Conservation (phyloP, 2,329 filamentous ascomycete species). For the Pseudogymnoascus pannorum region DNA sequence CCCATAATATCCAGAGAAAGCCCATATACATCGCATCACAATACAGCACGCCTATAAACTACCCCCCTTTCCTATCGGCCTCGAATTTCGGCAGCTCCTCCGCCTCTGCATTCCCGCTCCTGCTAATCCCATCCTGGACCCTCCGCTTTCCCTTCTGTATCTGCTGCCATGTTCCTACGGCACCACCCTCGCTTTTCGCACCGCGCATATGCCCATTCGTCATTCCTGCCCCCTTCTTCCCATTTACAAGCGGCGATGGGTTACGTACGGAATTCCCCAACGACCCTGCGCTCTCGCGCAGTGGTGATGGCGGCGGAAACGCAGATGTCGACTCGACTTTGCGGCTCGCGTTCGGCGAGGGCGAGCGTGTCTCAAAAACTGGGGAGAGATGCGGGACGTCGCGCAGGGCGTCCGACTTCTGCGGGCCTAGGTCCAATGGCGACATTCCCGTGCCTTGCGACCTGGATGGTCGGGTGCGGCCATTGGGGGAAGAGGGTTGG, state of each 20-base stretch:
- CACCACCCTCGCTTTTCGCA: conserved; percentile 47
- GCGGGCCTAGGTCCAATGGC: background rate
- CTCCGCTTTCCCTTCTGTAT: conserved; percentile 48
- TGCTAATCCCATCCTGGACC: background rate
- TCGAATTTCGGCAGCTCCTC: background rate
- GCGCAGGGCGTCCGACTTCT: background rate
- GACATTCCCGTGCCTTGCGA: background rate
- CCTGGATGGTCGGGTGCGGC: background rate
- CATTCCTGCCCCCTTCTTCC: conserved; percentile 23
- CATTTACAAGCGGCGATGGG: conserved; percentile 23
- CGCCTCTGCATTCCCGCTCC: background rate
- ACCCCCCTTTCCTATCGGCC: background rate
- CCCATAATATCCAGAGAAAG: background rate
- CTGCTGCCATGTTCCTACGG: conserved; percentile 49
- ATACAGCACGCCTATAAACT: background rate
- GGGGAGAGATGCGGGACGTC: conserved; percentile 52
- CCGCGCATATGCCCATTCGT: conserved; percentile 48
- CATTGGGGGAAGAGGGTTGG: background rate
- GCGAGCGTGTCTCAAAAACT: conserved; percentile 65
- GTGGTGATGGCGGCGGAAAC: conserved; percentile 11
- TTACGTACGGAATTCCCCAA: conserved; percentile 31
- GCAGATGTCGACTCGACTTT: conserved; percentile 40
- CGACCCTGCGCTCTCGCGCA: conserved; percentile 14
- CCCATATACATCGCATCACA: background rate
- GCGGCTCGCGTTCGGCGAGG: conserved; percentile 56